Conservation (phyloP, 495 filamentous ascomycete species). For the Usnea hakonensis region DNA sequence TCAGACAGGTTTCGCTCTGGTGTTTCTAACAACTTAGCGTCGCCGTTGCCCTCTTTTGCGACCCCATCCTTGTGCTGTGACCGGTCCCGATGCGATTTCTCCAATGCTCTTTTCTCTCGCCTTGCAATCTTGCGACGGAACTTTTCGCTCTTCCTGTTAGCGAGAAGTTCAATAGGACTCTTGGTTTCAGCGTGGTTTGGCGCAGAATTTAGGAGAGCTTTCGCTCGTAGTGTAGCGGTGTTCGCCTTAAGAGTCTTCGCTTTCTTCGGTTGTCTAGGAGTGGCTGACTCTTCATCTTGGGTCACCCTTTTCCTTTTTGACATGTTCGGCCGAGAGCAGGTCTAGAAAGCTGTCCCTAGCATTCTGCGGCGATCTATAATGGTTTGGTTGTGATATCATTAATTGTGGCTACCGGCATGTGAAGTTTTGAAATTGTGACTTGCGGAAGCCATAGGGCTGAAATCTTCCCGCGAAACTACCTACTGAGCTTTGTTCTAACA, state of each 20-base stretch:
- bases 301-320: constrained; percentile 1
- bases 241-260: constrained; percentile 7
- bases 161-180: neutral
- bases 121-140: neutral
- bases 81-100: neutral
- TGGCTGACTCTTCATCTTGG: neutral
- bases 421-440: neutral
- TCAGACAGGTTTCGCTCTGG: neutral
- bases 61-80: neutral
- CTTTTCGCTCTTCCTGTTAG: neutral
- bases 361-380: neutral
- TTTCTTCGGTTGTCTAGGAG: neutral
- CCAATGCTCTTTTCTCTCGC: neutral
- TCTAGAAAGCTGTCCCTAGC: neutral
- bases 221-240: neutral
- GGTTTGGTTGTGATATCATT: neutral
- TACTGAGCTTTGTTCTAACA: neutral
- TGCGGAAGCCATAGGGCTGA: neutral
- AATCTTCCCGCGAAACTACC: neutral
- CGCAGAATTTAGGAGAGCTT: neutral
- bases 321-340: neutral
- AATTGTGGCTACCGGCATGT: neutral
- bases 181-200: neutral
- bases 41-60: neutral
- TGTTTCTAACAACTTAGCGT: neutral